Conservation (phyloP, 768 basidiomycete genomes). For the Termitomyces sp. region DNA sequence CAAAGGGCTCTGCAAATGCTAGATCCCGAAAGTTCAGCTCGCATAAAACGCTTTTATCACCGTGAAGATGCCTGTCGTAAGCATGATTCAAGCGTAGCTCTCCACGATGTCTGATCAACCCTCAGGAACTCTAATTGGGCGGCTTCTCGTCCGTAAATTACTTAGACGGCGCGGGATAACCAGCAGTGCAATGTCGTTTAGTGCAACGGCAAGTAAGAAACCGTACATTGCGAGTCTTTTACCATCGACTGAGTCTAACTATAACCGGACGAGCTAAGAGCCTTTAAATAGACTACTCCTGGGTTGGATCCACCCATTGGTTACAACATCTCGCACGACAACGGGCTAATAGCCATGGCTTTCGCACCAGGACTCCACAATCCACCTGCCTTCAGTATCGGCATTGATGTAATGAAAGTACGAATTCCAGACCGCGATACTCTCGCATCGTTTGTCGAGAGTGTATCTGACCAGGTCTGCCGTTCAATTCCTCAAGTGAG, state of each 20-base stretch:
- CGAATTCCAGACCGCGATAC: constrained; percentile 53
- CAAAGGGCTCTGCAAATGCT: constrained; percentile 51
- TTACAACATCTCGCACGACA: constrained; percentile 83
- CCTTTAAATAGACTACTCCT: constrained; percentile 33
- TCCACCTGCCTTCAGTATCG: constrained; percentile 55
- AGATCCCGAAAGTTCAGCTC: constrained; percentile 48
- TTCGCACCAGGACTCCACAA: constrained; percentile 38
- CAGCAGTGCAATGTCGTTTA: constrained; percentile 43
- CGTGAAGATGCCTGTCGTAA: constrained; percentile 74
- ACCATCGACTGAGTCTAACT: neutral
- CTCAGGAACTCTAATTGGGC: constrained; percentile 70
- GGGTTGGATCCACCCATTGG: constrained; percentile 50
- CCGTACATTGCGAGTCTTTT: constrained; percentile 61
- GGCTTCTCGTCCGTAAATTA: constrained; percentile 63
- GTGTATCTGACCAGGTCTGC: constrained; percentile 59
- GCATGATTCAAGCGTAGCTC: constrained; percentile 12
- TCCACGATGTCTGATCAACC: neutral
- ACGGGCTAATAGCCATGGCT: constrained; percentile 64
- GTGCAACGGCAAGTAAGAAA: constrained; percentile 59
- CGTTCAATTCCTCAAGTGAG: neutral
- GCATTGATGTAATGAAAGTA: constrained; percentile 81
- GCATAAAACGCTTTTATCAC: constrained; percentile 62
- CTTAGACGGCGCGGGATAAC: constrained; percentile 53
- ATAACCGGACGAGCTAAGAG: neutral
- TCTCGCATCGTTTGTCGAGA: constrained; percentile 55